These are phyloP conservation scores for Leishmania lainsoni DNA, from an alignment of 208 protist species.

Conservation along the genomic window DNA sequence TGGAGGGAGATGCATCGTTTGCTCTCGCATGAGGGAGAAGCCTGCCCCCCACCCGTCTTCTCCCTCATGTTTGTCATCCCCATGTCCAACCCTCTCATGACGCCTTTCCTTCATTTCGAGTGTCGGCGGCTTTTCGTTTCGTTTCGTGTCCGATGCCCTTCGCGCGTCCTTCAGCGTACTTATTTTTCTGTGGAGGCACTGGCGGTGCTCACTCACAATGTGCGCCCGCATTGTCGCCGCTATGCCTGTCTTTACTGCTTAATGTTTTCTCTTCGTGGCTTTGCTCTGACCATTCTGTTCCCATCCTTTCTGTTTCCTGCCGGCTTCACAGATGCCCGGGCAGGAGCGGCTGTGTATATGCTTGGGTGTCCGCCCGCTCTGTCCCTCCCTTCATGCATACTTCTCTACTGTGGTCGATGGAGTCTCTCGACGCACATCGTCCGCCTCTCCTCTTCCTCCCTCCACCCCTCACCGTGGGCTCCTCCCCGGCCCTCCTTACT, in stretches of 20 bases:
- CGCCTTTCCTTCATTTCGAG: background rate
- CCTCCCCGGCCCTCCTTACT: background rate
- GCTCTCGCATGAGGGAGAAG: background rate
- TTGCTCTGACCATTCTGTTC: background rate
- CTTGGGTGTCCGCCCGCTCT: background rate
- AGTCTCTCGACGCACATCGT: background rate
- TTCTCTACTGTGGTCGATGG: background rate
- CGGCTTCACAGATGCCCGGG: background rate
- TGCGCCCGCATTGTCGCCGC: background rate
- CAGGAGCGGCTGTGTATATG: background rate
- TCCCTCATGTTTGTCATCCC: background rate
- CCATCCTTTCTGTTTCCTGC: background rate
- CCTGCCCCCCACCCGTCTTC: background rate
- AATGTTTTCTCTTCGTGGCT: background rate
- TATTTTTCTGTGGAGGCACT: background rate
- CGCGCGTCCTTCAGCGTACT: background rate
- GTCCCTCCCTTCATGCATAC: background rate
- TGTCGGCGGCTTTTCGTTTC: constrained; percentile 12
- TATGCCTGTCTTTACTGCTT: background rate
- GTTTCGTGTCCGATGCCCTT: background rate
- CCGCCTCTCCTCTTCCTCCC: background rate
- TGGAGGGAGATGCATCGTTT: background rate
- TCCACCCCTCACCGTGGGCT: background rate
- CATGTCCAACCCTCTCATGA: background rate
- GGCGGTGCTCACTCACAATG: background rate